Base-by-base conservation (phyloP, 2,329 filamentous ascomycete genomes). In the Bimuria novae-zelandiae region DNA sequence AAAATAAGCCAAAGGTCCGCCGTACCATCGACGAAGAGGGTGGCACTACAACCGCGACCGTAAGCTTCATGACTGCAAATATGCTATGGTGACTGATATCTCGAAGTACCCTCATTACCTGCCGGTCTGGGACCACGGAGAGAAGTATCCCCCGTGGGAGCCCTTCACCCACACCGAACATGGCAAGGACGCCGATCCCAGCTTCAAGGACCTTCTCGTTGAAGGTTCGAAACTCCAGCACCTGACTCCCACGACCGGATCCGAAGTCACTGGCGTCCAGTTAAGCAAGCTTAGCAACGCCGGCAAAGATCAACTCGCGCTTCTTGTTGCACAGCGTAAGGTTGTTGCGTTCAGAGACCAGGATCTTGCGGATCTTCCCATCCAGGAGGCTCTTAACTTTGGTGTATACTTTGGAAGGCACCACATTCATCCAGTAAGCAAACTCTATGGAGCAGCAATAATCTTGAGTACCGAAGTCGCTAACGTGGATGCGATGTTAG, bases 301-400 rank as follows among this genome's bases (percentile, higher is more conserved):
- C 10, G 88, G 84, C 47, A 89, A 89, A 68, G 86, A 90, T 64
- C 85, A 92, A 69, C 80, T 92, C 7, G 88, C 89, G 1, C 83
- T 85, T 25, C 84, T 86, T 56, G 85, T 90, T 8, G 84, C 89
- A 12, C 81, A 89, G 75, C 82, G 87, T 62, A 90, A 89, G 66
- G 87, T 91, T 4, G 86, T 90, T 11, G 81, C 85, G 25, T 91
- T 91, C 79, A 83, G 87, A 22, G 79, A 84, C 65, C 89, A 91
- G 68, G 86, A 90, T 56, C 70, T 79, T 39, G 75, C 75, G 33
- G 67, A 87, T 57, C 79, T 89, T 10, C 81, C 87, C 7, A 89
- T 91, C 63, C 71, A 81, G n/a, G 79, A 88, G 11, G 88, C 86
- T 2, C 77, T 89, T 29, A 80, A 87, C 23, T 88, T 84, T 56